Evolutionary conservation across 768 basidiomycete species (phyloP), one percentile per base, ranked within the genome.

Genomic region (Glaciozyma antarctica): DNA sequence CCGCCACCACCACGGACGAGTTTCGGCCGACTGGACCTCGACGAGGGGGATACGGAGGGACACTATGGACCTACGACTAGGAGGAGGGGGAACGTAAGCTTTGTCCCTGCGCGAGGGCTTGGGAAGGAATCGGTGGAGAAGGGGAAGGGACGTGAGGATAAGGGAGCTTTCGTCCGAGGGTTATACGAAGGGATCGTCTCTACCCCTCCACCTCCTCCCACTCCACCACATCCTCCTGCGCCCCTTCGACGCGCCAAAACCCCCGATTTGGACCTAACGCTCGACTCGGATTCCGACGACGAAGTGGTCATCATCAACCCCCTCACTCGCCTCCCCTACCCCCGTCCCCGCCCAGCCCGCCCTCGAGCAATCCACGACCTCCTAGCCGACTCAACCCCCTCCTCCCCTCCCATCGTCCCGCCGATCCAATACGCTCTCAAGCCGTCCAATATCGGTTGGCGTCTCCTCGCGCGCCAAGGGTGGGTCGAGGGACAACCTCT

Each of bases 101-200:
- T 88, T 38, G 79, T 88, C 2, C 85, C 86, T 62, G 65, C 28
- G 56, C 48, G 41, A 55, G n/a, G 3, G 5, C 9, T 8, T 1
- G 56, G n/a, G n/a, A n/a, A n/a, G n/a, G n/a, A n/a, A n/a, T n/a
- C 19, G 13, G 44, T 7, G 24, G 49, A 32, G 43, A 51, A 61
- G 38, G 41, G 51, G 3, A 53, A 61, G 43, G 49, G 22, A 54
- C 19, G 59, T 30, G 54, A 52, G 45, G 44, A 15, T 15, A 45
- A 41, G 13, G 66, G 62, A n/a, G 28, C 19, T 24, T n/a, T 28
- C 7, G 66, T 63, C 2, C 12, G 43, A 24, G 62, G 62, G 2
- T n/a, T 67, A 26, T 67, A 67, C 58, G 58, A 58, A 26, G 32
- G 24, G 4, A 67, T 67, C 53, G 59, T 60, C 7, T 53, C 53